Conservation (phyloP, 306 rosid genomes). For the Betula pendula region DNA sequence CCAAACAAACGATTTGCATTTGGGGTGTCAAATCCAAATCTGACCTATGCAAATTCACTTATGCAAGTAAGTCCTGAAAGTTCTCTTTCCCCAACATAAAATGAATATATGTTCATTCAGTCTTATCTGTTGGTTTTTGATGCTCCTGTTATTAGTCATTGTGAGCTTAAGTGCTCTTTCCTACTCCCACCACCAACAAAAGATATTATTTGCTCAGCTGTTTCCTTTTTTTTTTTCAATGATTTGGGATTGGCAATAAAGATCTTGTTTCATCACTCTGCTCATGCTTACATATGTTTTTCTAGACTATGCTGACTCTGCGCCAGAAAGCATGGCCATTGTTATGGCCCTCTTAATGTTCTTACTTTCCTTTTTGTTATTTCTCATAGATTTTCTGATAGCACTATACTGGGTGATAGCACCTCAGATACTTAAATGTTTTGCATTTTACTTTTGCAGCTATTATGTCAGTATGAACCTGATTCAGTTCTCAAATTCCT, state of each 20-base stretch:
- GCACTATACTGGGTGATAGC: not conserved
- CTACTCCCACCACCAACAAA: slow-evolving; percentile 5
- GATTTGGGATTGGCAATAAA: slow-evolving; percentile 15
- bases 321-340: not conserved
- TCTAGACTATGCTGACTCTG: not conserved
- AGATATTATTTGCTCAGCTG: not conserved
- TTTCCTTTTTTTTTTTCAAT: not conserved
- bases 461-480: slow-evolving; percentile 80
- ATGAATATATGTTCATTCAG: slow-evolving; percentile 14
- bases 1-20: no score
- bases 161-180: slow-evolving; percentile 18
- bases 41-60: not conserved
- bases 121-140: slow-evolving; percentile 13
- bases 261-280: slow-evolving; percentile 12
- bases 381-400: slow-evolving; percentile 12
- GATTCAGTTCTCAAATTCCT: slow-evolving; percentile 89
- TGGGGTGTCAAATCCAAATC: no score
- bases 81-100: slow-evolving; percentile 7
- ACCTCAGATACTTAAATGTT: slow-evolving; percentile 12
- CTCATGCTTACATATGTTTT: not conserved
- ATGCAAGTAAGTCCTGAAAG: not conserved
- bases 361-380: slow-evolving; percentile 3
- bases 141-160: slow-evolving; percentile 15
- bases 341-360: not conserved
- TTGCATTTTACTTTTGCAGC: slow-evolving; percentile 52